Base-by-base conservation (phyloP, 139 green algal species). In the Pedinophyceae sp. region DNA sequence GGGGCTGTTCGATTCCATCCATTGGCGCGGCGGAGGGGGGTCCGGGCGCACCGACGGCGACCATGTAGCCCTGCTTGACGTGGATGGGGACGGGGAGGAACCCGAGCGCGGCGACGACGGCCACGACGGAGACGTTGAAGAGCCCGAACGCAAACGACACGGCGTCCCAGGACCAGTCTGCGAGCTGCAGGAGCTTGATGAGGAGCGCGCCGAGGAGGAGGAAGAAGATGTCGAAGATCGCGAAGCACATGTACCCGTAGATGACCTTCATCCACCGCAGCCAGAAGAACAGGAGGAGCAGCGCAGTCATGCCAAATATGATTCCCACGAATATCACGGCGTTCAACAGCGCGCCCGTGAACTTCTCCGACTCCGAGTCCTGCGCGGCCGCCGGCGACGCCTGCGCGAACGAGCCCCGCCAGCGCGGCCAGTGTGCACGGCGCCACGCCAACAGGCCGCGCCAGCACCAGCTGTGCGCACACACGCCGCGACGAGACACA, bases 191-290 rank as follows among this genome's bases (percentile, higher is more conserved):
- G 7, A 80, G 51, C 52, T 75, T 53, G 25, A 52, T 39, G 16
- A 51, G 40, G 7, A 49, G 2, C 6, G 70, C 58, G 4, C 83
- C 87, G 0, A 81, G 85, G 39, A 98, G 61, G 30, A 91, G 65
- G 62, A 93, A 94, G 69, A 96, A 93, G 34, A 97, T 88, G 66
- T 76, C 77, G 58, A 96, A 87, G 45, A 84, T 77, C 1, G 83
- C 74, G 65, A 96, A 94, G 2, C 68, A 83, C 83, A 98, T 93
- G 75, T 97, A 98, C 3, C 47, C 78, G 50, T 80, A 94, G 10
- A 98, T 95, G 28, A 82, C 24, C 15, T 69, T 71, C 53, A 77
- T 75, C 53, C 74, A 93, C 80, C 89, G 74, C 52, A 64, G 29
- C 23, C 88, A 86, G 48, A 95, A 93, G 77, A 94, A 93, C 0